phyloP scores from a whole-genome alignment of 1,139 yeast species.

The Scheffersomyces cryptocercus region DNA sequence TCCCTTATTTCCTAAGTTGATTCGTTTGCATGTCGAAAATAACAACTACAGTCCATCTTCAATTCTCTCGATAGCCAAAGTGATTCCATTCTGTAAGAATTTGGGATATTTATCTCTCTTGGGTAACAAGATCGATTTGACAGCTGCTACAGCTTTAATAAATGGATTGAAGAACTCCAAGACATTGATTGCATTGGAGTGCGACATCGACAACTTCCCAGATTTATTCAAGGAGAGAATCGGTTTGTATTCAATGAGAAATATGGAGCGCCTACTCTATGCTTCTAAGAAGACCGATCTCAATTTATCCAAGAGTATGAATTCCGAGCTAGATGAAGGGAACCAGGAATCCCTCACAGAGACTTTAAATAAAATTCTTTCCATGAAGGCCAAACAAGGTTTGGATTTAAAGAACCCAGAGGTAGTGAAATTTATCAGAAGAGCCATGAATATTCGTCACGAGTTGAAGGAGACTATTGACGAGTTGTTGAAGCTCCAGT shows the following conservation, averaged over 20 bases:
- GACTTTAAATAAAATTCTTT: constrained; percentile 40
- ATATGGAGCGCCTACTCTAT: constrained; percentile 54
- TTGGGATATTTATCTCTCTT: constrained; percentile 59
- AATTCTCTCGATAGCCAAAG: constrained; percentile 58
- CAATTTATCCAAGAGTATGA: background rate
- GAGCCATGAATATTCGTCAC: constrained; percentile 43
- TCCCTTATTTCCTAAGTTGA: constrained; percentile 59
- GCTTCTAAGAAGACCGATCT: constrained; percentile 1
- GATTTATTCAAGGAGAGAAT: constrained; percentile 53
- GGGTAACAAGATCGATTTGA: constrained; percentile 57
- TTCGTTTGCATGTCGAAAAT: constrained; percentile 63
- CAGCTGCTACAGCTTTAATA: constrained; percentile 39
- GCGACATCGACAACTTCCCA: constrained; percentile 40
- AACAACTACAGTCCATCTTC: constrained; percentile 50
- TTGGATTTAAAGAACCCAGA: constrained; percentile 23
- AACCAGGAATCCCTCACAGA: constrained; percentile 31
- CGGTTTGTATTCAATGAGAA: constrained; percentile 69
- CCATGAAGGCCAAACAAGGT: constrained; percentile 25
- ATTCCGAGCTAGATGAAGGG: constrained; percentile 29
- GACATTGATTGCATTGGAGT: constrained; percentile 41
- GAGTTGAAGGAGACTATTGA: constrained; percentile 55
- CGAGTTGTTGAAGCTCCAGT: constrained; percentile 57
- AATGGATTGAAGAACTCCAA: constrained; percentile 44
- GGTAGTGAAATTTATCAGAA: constrained; percentile 42
- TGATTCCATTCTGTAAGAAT: constrained; percentile 59